Base-by-base conservation (phyloP, 2,329 filamentous ascomycete genomes). In the Monilinia polystroma region DNA sequence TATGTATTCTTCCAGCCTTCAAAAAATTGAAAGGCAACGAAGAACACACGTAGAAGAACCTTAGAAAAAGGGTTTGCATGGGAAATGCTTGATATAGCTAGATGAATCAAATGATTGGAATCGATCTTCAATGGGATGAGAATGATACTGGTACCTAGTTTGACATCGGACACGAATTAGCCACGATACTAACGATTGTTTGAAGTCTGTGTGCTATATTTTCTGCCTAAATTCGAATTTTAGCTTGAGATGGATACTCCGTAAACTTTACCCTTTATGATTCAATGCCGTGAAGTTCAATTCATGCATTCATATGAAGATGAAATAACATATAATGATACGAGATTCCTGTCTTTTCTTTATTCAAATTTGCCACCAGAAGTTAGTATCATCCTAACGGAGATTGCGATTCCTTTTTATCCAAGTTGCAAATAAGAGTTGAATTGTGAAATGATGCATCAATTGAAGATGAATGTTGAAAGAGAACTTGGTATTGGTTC, bases 271-370 rank as follows among this genome's bases (percentile, higher is more conserved):
- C 41, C 41, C 12, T 43, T 43, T 43, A 43, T 4, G 41, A 35
- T 51, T 38, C 45, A 62, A 51, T 51, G 45, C 29, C n/a, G 32
- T n/a, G 20, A 35, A 62, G 58, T 62, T 8, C 29, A 38, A 62
- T 51, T 62, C 58, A 62, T 62, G 58, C 58, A 38, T 51, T 26
- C 29, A 62, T 62, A 51, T 38, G 14, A 62, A 51, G 45, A 41
- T 41, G 47, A 62, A 62, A 62, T 52, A 62, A 62, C 29, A 62
- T 62, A 62, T 51, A 38, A 62, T 51, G 29, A 38, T 51, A 29
- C 7, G 47, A 62, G 58, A 38, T 16, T 18, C 58, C 58, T 62
- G 14, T 32, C 45, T 35, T 29, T 32, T 51, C 29, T 23, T 8
- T 41, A 12, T 51, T 51, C 20, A 52, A 51, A 62, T 62, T 60